Evolutionary conservation across 208 protist genomes (phyloP).

Genomic region (Trypanosoma melophagium): DNA sequence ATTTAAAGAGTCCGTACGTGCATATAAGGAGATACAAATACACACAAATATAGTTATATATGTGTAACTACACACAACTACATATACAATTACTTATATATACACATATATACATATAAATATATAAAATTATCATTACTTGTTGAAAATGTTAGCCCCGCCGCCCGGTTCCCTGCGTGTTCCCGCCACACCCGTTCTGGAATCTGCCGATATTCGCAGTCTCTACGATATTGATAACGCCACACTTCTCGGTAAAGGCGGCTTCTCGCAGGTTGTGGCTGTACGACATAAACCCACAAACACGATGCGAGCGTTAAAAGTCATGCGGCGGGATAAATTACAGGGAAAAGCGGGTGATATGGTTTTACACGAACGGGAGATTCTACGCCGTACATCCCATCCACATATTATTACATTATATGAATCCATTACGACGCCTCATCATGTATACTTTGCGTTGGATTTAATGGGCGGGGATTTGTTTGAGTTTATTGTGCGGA

Average conservation of each 20-base stretch:
- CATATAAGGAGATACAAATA: not conserved
- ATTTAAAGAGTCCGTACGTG: conserved; percentile 5
- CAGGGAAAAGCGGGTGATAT: conserved; percentile 79
- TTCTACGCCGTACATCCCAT: conserved; percentile 75
- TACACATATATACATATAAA: too few relatives aligned
- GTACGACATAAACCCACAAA: conserved; percentile 57
- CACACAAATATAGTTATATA: too few relatives aligned
- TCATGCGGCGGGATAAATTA: conserved; percentile 61
- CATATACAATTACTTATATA: too few relatives aligned
- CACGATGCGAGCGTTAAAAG: conserved; percentile 76
- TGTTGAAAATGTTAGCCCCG: not conserved
- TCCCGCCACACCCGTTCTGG: conserved; percentile 69
- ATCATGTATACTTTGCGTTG: conserved; percentile 80
- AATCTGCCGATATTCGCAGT: conserved; percentile 54
- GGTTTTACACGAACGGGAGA: conserved; percentile 86
- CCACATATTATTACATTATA: conserved; percentile 83
- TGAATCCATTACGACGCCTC: conserved; percentile 64
- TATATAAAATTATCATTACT: conserved; percentile 1
- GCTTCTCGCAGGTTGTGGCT: conserved; percentile 78
- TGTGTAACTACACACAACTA: too few relatives aligned
- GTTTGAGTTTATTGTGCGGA: conserved; percentile 84
- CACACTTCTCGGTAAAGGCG: conserved; percentile 68
- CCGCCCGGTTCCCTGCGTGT: conserved; percentile 40
- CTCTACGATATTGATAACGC: conserved; percentile 68
- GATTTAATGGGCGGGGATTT: conserved; percentile 85